phyloP scores from a whole-genome alignment of 805 yeast species.

The Suhomyces sp. region DNA sequence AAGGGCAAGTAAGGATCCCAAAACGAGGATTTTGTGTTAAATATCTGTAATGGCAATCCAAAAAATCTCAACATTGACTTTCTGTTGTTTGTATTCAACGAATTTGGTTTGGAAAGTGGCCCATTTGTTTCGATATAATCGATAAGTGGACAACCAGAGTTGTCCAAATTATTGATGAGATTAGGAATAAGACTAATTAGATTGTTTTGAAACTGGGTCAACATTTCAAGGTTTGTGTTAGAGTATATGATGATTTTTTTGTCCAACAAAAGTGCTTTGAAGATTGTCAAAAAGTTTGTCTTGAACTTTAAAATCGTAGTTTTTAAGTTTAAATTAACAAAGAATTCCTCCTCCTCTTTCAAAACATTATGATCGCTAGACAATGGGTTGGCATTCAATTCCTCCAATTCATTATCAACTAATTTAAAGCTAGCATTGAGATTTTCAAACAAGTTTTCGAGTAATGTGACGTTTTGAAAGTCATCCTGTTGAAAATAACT shows the following conservation, averaged over 20 bases:
- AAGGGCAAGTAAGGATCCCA: slow-evolving; percentile 94
- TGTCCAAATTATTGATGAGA: slow-evolving; percentile 66
- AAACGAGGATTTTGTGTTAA: slow-evolving; percentile 76
- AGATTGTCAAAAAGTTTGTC: slow-evolving; percentile 57
- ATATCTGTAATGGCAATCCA: slow-evolving; percentile 85
- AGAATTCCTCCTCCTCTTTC: slow-evolving; percentile 34
- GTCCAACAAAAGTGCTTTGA: slow-evolving; percentile 79
- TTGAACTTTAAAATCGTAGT: slow-evolving; percentile 61
- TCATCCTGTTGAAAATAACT: slow-evolving; percentile 81
- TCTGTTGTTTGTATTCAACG: slow-evolving; percentile 76
- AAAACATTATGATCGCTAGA: slow-evolving; percentile 14
- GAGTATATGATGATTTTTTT: slow-evolving; percentile 74
- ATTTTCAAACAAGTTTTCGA: slow-evolving; percentile 70
- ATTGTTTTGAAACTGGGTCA: slow-evolving; percentile 83
- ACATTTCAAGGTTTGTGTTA: slow-evolving; percentile 66
- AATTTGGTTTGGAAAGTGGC: slow-evolving; percentile 55
- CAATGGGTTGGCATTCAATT: neutral
- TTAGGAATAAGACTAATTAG: slow-evolving; percentile 82
- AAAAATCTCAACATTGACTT: slow-evolving; percentile 72
- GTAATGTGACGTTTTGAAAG: slow-evolving; percentile 66
- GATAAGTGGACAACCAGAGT: slow-evolving; percentile 76
- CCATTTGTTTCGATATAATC: slow-evolving; percentile 51
- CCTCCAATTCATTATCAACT: slow-evolving; percentile 20
- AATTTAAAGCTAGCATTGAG: slow-evolving; percentile 37
- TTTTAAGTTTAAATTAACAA: slow-evolving; percentile 69